phyloP scores from a whole-genome alignment of 2,329 filamentous ascomycete genomes.

The Elsinoe necatrix region DNA sequence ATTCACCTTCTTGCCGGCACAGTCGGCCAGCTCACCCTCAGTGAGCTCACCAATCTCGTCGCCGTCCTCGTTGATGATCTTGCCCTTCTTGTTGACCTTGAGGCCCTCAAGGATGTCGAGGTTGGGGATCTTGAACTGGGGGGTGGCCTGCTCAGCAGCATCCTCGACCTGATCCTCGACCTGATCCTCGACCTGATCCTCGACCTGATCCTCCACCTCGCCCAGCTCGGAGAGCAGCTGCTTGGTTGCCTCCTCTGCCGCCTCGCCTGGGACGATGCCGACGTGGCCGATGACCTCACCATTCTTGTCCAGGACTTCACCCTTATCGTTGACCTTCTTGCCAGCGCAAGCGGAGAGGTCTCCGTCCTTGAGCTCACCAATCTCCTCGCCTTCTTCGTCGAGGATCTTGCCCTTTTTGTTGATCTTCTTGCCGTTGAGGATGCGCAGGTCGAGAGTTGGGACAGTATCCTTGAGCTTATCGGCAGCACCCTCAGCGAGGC shows the following conservation, averaged over 20 bases:
- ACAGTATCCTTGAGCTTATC: slow-evolving; percentile 38
- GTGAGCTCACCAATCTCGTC: slow-evolving; percentile 46
- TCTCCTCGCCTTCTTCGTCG: slow-evolving; percentile 43
- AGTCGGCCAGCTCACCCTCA: slow-evolving; percentile 53
- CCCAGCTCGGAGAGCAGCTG: slow-evolving; percentile 40
- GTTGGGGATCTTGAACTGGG: slow-evolving; percentile 34
- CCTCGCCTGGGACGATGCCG: slow-evolving; percentile 41
- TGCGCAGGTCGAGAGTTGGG: slow-evolving; percentile 37
- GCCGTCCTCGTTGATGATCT: slow-evolving; percentile 45
- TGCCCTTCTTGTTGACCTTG: slow-evolving; percentile 53
- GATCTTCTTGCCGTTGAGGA: slow-evolving; percentile 46
- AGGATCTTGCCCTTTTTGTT: slow-evolving; percentile 51
- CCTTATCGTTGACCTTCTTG: slow-evolving; percentile 44
- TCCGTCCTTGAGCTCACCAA: slow-evolving; percentile 43
- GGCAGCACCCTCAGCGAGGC: slow-evolving; percentile 42
- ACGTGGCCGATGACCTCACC: slow-evolving; percentile 44
- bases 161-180: slow-evolving; percentile 25
- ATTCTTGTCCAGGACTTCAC: slow-evolving; percentile 43
- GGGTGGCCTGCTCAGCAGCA: slow-evolving; percentile 24
- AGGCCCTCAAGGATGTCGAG: slow-evolving; percentile 43
- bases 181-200: slow-evolving; percentile 19
- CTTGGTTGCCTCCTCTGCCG: slow-evolving; percentile 43
- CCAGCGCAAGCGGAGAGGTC: slow-evolving; percentile 37
- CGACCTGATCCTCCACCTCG: slow-evolving; percentile 31
- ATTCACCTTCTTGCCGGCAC: slow-evolving; percentile 58